These are phyloP conservation scores for Spatholobus suberectus DNA, from an alignment of 306 rosid genomes.

Conservation along the genomic window DNA sequence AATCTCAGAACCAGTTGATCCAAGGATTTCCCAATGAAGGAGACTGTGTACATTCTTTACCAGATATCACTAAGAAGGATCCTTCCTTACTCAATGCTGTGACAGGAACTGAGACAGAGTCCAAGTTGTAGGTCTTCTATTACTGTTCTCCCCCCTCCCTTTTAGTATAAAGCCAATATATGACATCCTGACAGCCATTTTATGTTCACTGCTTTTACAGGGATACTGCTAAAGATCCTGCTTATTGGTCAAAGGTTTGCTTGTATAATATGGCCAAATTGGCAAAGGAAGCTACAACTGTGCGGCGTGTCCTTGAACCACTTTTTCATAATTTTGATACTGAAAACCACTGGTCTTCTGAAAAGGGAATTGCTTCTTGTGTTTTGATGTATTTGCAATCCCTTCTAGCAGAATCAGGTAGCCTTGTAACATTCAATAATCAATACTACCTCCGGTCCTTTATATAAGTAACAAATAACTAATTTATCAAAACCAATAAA, in stretches of 20 bases:
- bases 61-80: conserved; percentile 52
- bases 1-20: conserved; percentile 60
- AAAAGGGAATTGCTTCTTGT: conserved; percentile 73
- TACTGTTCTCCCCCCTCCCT: conserved; percentile 26
- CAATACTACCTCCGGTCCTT: no score
- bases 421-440: conserved; percentile 35
- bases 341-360: conserved; percentile 82
- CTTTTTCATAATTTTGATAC: conserved; percentile 86
- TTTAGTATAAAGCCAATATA: conserved; percentile 39
- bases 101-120: conserved; percentile 52
- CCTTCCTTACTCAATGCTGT: conserved; percentile 43
- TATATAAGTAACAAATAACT: no score
- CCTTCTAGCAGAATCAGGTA: conserved; percentile 89
- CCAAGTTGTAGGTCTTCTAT: conserved; percentile 61
- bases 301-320: conserved; percentile 91
- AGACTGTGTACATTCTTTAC: conserved; percentile 47
- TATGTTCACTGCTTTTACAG: conserved; percentile 55
- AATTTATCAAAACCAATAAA: no score
- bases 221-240: conserved; percentile 72
- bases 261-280: conserved; percentile 77
- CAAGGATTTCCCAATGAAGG: conserved; percentile 55
- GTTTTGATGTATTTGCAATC: conserved; percentile 83
- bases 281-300: conserved; percentile 93
- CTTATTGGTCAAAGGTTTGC: conserved; percentile 94
- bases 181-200: conserved; percentile 32